These are phyloP conservation scores for Hevea brasiliensis DNA, from an alignment of 345 rosid species.

Conservation along the genomic window DNA sequence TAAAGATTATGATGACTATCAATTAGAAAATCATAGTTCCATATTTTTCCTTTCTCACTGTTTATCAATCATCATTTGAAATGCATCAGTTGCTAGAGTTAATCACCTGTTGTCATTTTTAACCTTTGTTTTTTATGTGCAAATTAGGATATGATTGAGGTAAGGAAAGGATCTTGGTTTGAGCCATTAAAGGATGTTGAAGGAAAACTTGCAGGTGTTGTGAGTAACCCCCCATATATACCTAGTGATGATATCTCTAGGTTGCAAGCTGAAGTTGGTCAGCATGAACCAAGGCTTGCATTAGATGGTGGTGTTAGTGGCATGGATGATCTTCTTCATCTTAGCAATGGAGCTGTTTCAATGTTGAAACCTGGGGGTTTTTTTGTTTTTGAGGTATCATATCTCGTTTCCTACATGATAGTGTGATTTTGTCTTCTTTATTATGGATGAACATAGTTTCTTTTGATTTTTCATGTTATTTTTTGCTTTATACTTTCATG, in stretches of 20 bases:
- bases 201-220: slow-evolving; percentile 71
- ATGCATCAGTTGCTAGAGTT: slow-evolving; percentile 1
- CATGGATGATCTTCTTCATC: slow-evolving; percentile 63
- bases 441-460: neutral
- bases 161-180: slow-evolving; percentile 84
- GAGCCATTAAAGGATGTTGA: slow-evolving; percentile 63
- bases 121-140: slow-evolving; percentile 1
- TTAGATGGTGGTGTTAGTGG: slow-evolving; percentile 83
- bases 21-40: neutral
- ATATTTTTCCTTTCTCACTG: neutral
- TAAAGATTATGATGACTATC: neutral
- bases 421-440: neutral
- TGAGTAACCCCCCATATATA: slow-evolving; percentile 92
- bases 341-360: slow-evolving; percentile 59
- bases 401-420: neutral
- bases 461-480: neutral
- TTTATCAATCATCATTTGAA: slow-evolving; percentile 1
- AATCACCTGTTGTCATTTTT: neutral
- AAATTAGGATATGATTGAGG: slow-evolving; percentile 50
- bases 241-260: slow-evolving; percentile 62
- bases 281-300: slow-evolving; percentile 84
- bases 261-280: slow-evolving; percentile 87
- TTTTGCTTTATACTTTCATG: neutral
- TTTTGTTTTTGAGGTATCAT: slow-evolving; percentile 74
- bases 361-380: slow-evolving; percentile 74